These are phyloP conservation scores for Cotoneaster glaucophyllus DNA, from an alignment of 306 rosid species.

Conservation along the genomic window DNA sequence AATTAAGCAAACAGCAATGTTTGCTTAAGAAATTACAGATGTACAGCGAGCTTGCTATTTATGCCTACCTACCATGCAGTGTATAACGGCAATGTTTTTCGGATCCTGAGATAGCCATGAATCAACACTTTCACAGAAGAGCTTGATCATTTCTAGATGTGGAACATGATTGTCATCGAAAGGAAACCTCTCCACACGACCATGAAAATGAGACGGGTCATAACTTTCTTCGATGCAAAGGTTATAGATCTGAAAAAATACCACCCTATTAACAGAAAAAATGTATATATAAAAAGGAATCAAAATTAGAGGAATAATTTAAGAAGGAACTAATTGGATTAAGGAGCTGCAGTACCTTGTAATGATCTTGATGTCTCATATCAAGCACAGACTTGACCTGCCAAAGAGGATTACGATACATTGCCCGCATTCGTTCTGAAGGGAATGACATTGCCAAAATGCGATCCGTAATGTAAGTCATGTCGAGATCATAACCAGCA, in stretches of 20 bases:
- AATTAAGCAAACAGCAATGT: not conserved
- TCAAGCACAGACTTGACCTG: conserved; percentile 94
- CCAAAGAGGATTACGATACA: conserved; percentile 96
- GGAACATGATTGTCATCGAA: conserved; percentile 96
- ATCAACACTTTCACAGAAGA: conserved; percentile 71
- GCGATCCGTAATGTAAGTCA: conserved; percentile 84
- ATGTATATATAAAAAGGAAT: not conserved
- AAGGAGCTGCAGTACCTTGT: conserved; percentile 43
- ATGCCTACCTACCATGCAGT: conserved; percentile 73
- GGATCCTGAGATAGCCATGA: conserved; percentile 70
- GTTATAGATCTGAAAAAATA: conserved; percentile 64
- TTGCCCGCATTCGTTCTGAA: conserved; percentile 79
- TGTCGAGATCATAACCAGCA: conserved; percentile 96
- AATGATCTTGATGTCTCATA: conserved; percentile 69
- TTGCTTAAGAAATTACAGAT: not conserved
- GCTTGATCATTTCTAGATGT: conserved; percentile 61
- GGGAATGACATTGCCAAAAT: conserved; percentile 94
- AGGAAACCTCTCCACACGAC: conserved; percentile 81
- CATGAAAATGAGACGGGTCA: conserved; percentile 69
- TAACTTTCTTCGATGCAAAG: conserved; percentile 84
- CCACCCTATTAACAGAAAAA: not conserved
- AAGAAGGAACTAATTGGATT: not conserved
- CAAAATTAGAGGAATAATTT: not conserved
- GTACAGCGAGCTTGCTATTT: not conserved
- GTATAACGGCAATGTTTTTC: conserved; percentile 70